Conservation (phyloP, 2,329 filamentous ascomycete species). For the Dactylonectria estremocensis region DNA sequence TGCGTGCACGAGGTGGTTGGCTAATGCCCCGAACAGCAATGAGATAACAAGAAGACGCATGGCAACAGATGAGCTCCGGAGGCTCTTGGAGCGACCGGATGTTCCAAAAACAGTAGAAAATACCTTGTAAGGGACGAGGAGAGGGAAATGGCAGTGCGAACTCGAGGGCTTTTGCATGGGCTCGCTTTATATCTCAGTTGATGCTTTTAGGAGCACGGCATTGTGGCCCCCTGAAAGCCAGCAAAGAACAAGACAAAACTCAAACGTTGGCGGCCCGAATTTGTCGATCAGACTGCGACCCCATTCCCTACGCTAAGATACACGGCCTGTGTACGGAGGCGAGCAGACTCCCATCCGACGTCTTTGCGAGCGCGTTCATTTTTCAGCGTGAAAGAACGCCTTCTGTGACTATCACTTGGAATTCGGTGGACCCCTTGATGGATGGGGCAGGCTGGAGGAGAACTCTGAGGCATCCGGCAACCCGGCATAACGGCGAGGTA, state of each 20-base stretch:
- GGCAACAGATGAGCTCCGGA: neutral
- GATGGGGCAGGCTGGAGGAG: too few species aligned
- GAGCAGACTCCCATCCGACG: too few species aligned
- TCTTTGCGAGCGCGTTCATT: too few species aligned
- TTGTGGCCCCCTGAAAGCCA: neutral
- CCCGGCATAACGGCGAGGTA: neutral
- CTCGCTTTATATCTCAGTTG: neutral
- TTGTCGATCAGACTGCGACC: too few species aligned
- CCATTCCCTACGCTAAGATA: too few species aligned
- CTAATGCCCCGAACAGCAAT: conserved; percentile 15
- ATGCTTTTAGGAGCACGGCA: neutral
- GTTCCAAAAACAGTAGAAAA: neutral
- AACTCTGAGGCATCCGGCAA: neutral
- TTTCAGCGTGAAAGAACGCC: too few species aligned
- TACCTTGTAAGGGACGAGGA: neutral
- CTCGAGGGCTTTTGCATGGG: neutral
- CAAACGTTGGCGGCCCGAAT: too few species aligned
- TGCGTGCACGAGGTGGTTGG: conserved; percentile 28
- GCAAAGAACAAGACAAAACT: neutral
- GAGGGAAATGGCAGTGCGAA: neutral
- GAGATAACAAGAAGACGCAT: conserved; percentile 35
- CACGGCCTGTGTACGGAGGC: too few species aligned
- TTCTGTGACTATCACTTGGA: too few species aligned
- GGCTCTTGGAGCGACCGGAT: neutral
- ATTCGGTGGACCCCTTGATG: too few species aligned